A percentile compares a stretch with the other conserved stretches of the same genome.
Conservation (phyloP, 441 rosid species). For the Pelargonium myrrhifolium region DNA sequence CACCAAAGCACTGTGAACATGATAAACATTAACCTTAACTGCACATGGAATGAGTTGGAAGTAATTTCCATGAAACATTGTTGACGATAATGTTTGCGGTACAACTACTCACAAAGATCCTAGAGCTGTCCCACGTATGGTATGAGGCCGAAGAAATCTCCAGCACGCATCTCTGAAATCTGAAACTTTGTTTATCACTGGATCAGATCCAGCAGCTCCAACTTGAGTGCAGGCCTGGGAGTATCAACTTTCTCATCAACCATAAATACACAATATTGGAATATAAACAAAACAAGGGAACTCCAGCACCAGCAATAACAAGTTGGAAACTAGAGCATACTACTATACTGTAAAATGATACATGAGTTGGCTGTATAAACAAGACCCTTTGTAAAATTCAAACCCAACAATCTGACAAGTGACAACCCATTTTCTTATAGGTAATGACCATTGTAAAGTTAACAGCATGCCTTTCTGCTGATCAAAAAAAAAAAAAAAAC, state of each 20-base stretch:
- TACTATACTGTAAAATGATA: not conserved
- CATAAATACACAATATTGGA: not conserved
- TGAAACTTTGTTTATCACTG: slow-evolving; percentile 43
- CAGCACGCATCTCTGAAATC: slow-evolving; percentile 79
- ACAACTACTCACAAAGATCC: slow-evolving; percentile 55
- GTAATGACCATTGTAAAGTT: not conserved
- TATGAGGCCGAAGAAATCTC: slow-evolving; percentile 96
- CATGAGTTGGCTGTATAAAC: not conserved
- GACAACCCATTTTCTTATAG: not conserved
- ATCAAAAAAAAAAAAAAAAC: too few relatives aligned
- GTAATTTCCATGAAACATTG: slow-evolving; percentile 8
- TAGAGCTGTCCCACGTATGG: slow-evolving; percentile 84
- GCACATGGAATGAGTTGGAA: slow-evolving; percentile 6
- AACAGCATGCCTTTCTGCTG: not conserved
- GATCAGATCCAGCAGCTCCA: slow-evolving; percentile 79
- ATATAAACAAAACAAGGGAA: not conserved
- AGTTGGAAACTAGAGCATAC: not conserved
- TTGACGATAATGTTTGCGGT: slow-evolving; percentile 11
- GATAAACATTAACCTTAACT: slow-evolving; percentile 16
- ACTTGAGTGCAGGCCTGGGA: slow-evolving; percentile 65
- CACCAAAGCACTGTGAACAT: slow-evolving; percentile 74
- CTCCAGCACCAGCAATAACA: not conserved
- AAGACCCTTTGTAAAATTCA: not conserved
- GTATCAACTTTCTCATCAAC: slow-evolving; percentile 31
- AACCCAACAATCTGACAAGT: not conserved